These are phyloP conservation scores for Fusarium citri DNA, from an alignment of 2,329 filamentous ascomycete species.

Conservation along the genomic window DNA sequence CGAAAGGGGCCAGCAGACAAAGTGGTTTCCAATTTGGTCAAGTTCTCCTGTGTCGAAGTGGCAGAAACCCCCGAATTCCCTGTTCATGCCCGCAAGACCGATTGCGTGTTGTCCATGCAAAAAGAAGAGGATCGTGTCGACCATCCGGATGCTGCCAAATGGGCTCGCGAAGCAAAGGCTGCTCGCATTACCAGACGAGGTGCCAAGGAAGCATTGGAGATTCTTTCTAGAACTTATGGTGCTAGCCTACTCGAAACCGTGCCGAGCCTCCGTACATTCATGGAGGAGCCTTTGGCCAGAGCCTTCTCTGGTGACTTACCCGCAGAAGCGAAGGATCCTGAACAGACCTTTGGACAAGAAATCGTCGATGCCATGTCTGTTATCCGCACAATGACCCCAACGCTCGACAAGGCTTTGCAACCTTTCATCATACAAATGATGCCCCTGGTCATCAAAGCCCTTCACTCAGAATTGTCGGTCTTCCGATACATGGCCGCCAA, in stretches of 20 bases:
- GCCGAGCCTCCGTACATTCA: slow-evolving; percentile 82
- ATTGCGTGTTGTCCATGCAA: slow-evolving; percentile 88
- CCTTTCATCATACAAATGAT: slow-evolving; percentile 85
- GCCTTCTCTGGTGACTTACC: slow-evolving; percentile 81
- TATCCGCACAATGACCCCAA: slow-evolving; percentile 92
- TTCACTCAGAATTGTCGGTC: slow-evolving; percentile 89
- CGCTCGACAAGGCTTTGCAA: slow-evolving; percentile 79
- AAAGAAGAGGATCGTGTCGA: slow-evolving; percentile 98
- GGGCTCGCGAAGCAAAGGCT: slow-evolving; percentile 87
- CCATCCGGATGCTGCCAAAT: slow-evolving; percentile 89
- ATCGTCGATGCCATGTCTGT: slow-evolving; percentile 95
- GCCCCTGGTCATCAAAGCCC: slow-evolving; percentile 85
- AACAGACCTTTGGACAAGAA: slow-evolving; percentile 84
- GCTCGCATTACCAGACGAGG: slow-evolving; percentile 91
- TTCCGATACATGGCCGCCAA: slow-evolving; percentile 97
- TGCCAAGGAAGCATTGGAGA: slow-evolving; percentile 93
- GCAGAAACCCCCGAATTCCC: slow-evolving; percentile 97
- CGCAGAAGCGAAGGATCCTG: slow-evolving; percentile 76
- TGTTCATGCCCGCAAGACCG: slow-evolving; percentile 80
- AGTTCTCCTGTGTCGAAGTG: slow-evolving; percentile 97
- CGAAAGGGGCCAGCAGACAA: slow-evolving; percentile 92
- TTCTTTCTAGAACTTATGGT: slow-evolving; percentile 84
- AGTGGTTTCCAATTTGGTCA: slow-evolving; percentile 93
- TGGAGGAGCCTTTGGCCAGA: slow-evolving; percentile 81
- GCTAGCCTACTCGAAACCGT: slow-evolving; percentile 81